phyloP scores from a whole-genome alignment of 2,329 filamentous ascomycete species.

The Cordyceps militaris region DNA sequence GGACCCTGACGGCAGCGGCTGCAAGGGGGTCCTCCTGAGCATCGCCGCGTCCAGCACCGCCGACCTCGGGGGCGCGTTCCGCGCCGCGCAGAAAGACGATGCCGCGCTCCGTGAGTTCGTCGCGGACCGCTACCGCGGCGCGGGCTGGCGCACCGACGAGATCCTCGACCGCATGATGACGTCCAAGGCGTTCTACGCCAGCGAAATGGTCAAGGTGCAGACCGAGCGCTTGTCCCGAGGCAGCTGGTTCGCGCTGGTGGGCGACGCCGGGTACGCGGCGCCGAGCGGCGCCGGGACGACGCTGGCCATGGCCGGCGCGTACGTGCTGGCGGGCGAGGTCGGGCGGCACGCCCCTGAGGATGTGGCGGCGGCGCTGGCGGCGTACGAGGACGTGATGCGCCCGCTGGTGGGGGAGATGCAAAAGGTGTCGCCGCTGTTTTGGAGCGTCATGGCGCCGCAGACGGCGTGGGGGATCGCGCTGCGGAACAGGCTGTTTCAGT shows the following conservation, averaged over 20 bases:
- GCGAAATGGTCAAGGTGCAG: conserved; percentile 37
- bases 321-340: conserved; percentile 44
- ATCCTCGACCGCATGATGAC: background rate
- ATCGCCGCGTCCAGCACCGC: conserved; percentile 24
- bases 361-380: conserved; percentile 25
- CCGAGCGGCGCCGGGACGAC: conserved; percentile 42
- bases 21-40: conserved; percentile 28
- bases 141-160: conserved; percentile 7
- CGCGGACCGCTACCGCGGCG: background rate
- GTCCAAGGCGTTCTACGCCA: conserved; percentile 37
- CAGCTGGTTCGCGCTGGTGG: conserved; percentile 37
- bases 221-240: conserved; percentile 27
- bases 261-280: conserved; percentile 42
- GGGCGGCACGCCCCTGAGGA: conserved; percentile 18
- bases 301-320: conserved; percentile 38
- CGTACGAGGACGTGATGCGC: conserved; percentile 35
- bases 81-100: conserved; percentile 27
- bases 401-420: conserved; percentile 33
- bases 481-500: conserved; percentile 33
- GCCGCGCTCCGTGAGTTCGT: background rate
- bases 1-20: conserved; percentile 24
- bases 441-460: conserved; percentile 35
- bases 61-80: conserved; percentile 28
- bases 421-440: conserved; percentile 26
- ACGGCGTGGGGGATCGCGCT: conserved; percentile 38